Evolutionary conservation across 129 eudicot species (phyloP), one percentile per base, ranked within the genome.

Genomic region (Erigeron canadensis): DNA sequence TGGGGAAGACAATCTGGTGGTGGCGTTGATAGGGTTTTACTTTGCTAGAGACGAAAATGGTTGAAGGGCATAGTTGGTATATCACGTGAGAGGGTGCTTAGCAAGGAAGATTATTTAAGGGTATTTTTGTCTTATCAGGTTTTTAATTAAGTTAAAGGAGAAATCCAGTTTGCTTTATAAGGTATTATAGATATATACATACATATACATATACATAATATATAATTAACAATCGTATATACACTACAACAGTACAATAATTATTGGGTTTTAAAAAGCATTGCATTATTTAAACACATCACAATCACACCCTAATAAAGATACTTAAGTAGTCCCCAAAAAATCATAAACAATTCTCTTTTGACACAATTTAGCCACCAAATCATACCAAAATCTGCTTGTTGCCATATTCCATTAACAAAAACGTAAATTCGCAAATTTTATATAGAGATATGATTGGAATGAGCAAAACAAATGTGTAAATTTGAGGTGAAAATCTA

Each of bases 211-310:
- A n/a, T n/a, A n/a, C n/a, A n/a, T n/a, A n/a, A 45, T 17, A 67
- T 15, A 46, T 63, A 63, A 67, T 70, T 77, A 51, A 70, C 16
- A 70, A 53, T 44, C 61, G 39, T 58, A 58, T 57, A 23, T 12
- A 75, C 22, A 51, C 22, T 21, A 69, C 38, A 47, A 22, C 53
- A 60, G 38, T 69, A 19, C 21, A 60, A 69, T 77, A 8, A 63
- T 76, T 67, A 51, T 28, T 28, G n/a, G 9, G 41, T 23, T 39
- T 21, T 41, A 15, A 70, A 63, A 21, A 65, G 65, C 43, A 63
- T 60, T 60, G 75, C 76, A 69, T 69, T 65, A 50, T 40, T 53
- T 65, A 70, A 48, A 69, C 71, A 70, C 40, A 23, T 77, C 53
- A 51, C 58, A 53, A 69, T 77, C 70, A 77, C 75, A 69, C 51